These are phyloP conservation scores for Penicillium odoratum DNA, from an alignment of 495 filamentous ascomycete species.

Conservation along the genomic window DNA sequence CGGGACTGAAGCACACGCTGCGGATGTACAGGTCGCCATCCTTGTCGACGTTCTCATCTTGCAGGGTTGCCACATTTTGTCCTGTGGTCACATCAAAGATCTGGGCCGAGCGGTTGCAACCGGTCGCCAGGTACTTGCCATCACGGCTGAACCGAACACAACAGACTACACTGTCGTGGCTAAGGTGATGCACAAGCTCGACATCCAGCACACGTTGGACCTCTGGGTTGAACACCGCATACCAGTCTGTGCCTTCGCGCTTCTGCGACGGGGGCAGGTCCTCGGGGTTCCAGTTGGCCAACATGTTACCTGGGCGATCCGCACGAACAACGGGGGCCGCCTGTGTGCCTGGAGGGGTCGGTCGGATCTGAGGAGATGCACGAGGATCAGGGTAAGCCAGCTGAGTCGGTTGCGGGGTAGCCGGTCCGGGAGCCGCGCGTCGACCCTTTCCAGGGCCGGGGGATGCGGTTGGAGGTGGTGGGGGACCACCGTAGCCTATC, in stretches of 20 bases:
- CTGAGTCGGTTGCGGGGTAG: slow-evolving; percentile 87
- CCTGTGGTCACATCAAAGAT: slow-evolving; percentile 84
- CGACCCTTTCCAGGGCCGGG: slow-evolving; percentile 76
- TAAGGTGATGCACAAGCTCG: slow-evolving; percentile 81
- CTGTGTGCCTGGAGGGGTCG: slow-evolving; percentile 59
- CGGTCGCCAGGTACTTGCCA: slow-evolving; percentile 85
- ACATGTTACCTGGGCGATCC: slow-evolving; percentile 68
- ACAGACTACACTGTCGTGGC: slow-evolving; percentile 87
- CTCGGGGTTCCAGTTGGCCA: slow-evolving; percentile 86
- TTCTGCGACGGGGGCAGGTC: slow-evolving; percentile 79
- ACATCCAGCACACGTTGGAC: slow-evolving; percentile 83
- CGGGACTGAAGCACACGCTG: slow-evolving; percentile 91
- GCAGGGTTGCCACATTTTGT: slow-evolving; percentile 73
- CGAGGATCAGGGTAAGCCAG: slow-evolving; percentile 80
- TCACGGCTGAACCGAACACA: slow-evolving; percentile 89
- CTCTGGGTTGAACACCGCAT: slow-evolving; percentile 83
- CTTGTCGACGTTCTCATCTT: slow-evolving; percentile 81
- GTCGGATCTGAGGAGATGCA: slow-evolving; percentile 84
- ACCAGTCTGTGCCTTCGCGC: slow-evolving; percentile 83
- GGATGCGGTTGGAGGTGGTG: slow-evolving; percentile 82
- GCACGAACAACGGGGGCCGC: slow-evolving; percentile 45
- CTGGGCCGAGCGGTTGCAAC: slow-evolving; percentile 85
- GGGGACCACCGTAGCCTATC: slow-evolving; percentile 61
- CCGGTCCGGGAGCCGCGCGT: slow-evolving; percentile 66
- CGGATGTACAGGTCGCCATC: slow-evolving; percentile 86